Evolutionary conservation across 208 protist genomes (phyloP), one percentile per base, ranked within the genome.

Genomic region (Acanthamoeba royreba): DNA sequence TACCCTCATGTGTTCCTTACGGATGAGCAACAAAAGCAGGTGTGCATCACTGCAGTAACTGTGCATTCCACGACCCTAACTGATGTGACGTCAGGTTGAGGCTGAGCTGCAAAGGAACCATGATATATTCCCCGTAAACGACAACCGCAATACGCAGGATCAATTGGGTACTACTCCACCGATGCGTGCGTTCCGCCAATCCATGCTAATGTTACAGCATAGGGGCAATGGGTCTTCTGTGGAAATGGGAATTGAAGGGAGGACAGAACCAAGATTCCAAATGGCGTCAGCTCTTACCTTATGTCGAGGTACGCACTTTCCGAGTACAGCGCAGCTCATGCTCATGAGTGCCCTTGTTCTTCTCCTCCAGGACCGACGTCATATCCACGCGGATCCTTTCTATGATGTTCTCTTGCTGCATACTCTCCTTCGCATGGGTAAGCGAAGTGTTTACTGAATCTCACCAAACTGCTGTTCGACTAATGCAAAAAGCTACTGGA

Each of bases 91-190:
- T 58, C 19, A 13, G 52, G 52, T 58, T 13, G 52, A n/a, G 52
- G 19, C 19, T 3, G 52, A n/a, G 52, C 43, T 22, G 72, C 72
- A 45, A 47, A 83, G n/a, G n/a, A 28, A 25, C 19, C n/a, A 52
- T 4, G 52, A n/a, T 15, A 47, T 45, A 28, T 83, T 83, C 72
- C 72, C 72, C n/a, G 72, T 52, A 0, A 38, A 83, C 72, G 72
- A 83, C 72, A 83, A 83, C 43, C 38, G 43, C n/a, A 83, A 83
- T 45, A 83, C 72, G 72, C 72, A 83, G 72, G 72, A 83, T 40
- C 72, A 83, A 45, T 45, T 83, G 11, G 72, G 72, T 83, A 40
- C 61, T 1, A 25, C 42, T 25, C 3, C 3, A 17, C 25, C 3
- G 3, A 3, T 17, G 25, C 55, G 31, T 63, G n/a, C 61, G 19